A percentile compares a stretch with the other conserved stretches of the same genome.
Conservation (phyloP, 805 yeast species). For the Brettanomyces naardenensis region DNA sequence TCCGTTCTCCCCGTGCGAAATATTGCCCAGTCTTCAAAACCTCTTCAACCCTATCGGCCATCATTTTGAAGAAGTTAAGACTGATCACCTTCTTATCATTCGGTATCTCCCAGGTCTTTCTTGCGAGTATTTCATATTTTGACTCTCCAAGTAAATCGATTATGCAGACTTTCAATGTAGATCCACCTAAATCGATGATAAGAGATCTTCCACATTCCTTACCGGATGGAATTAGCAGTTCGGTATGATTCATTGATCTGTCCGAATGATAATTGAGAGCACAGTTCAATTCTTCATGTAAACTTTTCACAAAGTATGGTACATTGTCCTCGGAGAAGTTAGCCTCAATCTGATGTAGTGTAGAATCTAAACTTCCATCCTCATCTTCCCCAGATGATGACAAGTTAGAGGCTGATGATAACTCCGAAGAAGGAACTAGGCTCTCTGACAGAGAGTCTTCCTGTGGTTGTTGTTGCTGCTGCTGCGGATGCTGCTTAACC, state of each 20-base stretch:
- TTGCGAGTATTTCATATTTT: conserved; percentile 9
- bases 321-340: neutral
- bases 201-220: conserved; percentile 21
- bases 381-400: conserved; percentile 1
- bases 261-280: neutral
- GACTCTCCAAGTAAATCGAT: conserved; percentile 9
- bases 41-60: conserved; percentile 29
- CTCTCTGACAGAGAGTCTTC: neutral
- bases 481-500: too few species aligned
- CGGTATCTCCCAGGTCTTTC: conserved; percentile 10
- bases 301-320: neutral
- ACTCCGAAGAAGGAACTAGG: neutral
- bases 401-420: neutral
- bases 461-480: neutral
- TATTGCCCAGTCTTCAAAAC: conserved; percentile 14
- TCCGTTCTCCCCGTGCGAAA: conserved; percentile 8
- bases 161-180: conserved; percentile 36
- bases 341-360: neutral
- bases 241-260: neutral
- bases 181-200: conserved; percentile 49
- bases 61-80: conserved; percentile 33
- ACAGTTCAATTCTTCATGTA: neutral
- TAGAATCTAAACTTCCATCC: neutral
- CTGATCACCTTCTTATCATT: conserved; percentile 34
- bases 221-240: neutral